These are phyloP conservation scores for Tubosaeta sp. DNA, from an alignment of 768 basidiomycete species.

Conservation along the genomic window DNA sequence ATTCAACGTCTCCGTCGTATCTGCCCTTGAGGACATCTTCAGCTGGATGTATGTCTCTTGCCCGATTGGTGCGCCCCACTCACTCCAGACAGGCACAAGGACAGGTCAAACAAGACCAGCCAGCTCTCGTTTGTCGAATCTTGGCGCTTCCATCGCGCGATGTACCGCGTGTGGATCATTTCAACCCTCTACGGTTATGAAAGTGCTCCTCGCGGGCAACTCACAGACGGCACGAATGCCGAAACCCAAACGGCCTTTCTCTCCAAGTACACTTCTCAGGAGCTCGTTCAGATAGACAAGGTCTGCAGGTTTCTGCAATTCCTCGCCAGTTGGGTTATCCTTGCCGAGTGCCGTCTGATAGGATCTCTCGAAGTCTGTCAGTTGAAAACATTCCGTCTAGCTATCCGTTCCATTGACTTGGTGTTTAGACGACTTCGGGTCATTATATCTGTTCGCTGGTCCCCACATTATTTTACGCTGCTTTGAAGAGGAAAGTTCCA, in stretches of 20 bases:
- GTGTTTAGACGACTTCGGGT: constrained; percentile 11
- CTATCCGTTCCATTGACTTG: not conserved
- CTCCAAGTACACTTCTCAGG: constrained; percentile 12
- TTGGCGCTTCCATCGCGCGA: constrained; percentile 9
- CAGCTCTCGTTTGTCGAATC: constrained; percentile 13
- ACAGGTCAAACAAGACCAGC: constrained; percentile 4
- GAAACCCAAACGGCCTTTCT: constrained; percentile 12
- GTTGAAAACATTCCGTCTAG: not conserved
- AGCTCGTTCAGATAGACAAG: constrained; percentile 15
- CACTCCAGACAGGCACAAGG: constrained; percentile 9
- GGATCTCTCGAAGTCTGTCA: constrained; percentile 13
- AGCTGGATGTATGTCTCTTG: constrained; percentile 10
- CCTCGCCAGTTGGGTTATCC: constrained; percentile 4
- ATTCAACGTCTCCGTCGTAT: constrained; percentile 8
- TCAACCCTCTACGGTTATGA: constrained; percentile 5
- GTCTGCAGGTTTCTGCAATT: constrained; percentile 4
- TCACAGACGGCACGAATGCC: not conserved
- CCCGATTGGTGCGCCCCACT: not conserved
- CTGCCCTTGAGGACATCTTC: constrained; percentile 15
- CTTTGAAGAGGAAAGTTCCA: constrained; percentile 11
- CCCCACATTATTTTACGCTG: constrained; percentile 10
- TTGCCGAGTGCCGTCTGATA: constrained; percentile 1
- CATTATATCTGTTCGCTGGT: constrained; percentile 15
- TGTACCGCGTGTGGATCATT: constrained; percentile 11
- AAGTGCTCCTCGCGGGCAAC: not conserved